These are phyloP conservation scores for Malassezia furfur DNA, from an alignment of 1,284 basidiomycete genomes.

Conservation along the genomic window DNA sequence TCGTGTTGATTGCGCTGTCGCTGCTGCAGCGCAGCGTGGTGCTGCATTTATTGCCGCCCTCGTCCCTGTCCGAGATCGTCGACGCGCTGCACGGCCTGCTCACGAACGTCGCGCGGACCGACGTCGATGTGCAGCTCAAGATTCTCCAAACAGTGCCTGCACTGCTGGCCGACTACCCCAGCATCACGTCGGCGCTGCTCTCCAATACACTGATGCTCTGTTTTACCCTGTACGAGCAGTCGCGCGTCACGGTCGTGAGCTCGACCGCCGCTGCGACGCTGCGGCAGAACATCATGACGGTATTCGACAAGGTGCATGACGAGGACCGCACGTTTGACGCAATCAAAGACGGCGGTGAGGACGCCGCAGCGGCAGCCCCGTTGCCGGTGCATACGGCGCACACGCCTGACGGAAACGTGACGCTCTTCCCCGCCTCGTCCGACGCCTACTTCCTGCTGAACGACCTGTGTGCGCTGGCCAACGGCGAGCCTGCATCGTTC, in stretches of 20 bases:
- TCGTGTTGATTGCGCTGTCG: conserved; percentile 80
- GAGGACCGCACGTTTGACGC: conserved; percentile 55
- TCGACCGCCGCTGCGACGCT: conserved; percentile 94
- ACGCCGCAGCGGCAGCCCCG: conserved; percentile 38
- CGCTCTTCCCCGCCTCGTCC: conserved; percentile 65
- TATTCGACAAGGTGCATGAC: conserved; percentile 83
- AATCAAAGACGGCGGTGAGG: conserved; percentile 37
- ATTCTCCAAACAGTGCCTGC: conserved; percentile 40
- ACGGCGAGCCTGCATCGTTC: conserved; percentile 63
- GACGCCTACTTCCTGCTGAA: conserved; percentile 66
- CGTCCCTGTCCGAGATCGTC: conserved; percentile 22
- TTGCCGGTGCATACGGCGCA: conserved; percentile 36
- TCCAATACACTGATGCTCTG: conserved; percentile 66
- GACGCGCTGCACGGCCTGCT: conserved; percentile 31
- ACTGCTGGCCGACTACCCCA: conserved; percentile 32
- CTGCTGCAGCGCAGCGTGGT: conserved; percentile 83
- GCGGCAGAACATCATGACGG: conserved; percentile 91
- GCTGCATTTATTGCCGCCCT: conserved; percentile 52
- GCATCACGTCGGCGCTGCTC: conserved; percentile 33
- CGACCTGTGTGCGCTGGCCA: conserved; percentile 43
- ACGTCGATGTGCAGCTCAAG: conserved; percentile 46
- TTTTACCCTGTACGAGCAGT: conserved; percentile 80
- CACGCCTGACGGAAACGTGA: conserved; percentile 31
- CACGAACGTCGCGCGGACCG: conserved; percentile 24
- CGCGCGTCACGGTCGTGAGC: conserved; percentile 85